Evolutionary conservation across 2,329 filamentous ascomycete genomes (phyloP).

Genomic region (Teratosphaeriaceae sp.): DNA sequence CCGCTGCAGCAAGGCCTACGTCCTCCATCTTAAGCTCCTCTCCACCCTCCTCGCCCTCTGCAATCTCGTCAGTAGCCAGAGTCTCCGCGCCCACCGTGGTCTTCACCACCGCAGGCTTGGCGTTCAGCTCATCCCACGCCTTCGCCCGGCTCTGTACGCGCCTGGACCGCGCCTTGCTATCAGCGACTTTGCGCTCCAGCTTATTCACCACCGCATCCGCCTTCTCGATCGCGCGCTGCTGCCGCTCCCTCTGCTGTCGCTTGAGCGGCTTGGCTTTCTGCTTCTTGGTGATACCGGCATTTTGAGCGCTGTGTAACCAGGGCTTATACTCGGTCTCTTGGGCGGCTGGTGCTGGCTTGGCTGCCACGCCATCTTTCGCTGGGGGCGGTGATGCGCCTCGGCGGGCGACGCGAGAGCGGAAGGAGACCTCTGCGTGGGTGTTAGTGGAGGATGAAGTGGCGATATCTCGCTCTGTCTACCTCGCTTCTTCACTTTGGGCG

Average conservation of each 20-base stretch:
- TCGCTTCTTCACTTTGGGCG: constrained; percentile 41
- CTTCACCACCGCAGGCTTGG: constrained; percentile 2
- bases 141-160: constrained; percentile 29
- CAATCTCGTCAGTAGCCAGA: background rate
- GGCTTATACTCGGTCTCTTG: constrained; percentile 48
- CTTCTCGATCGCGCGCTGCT: constrained; percentile 49
- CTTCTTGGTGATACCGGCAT: constrained; percentile 64
- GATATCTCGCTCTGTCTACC: too few relatives aligned
- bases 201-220: constrained; percentile 50
- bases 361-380: constrained; percentile 27
- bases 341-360: constrained; percentile 33
- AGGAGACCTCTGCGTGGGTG: constrained; percentile 48
- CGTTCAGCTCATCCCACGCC: constrained; percentile 30
- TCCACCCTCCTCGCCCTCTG: background rate
- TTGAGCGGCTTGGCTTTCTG: constrained; percentile 49
- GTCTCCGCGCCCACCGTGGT: constrained; percentile 1
- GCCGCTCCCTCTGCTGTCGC: constrained; percentile 48
- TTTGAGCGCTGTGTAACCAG: constrained; percentile 63
- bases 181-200: constrained; percentile 49
- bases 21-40: background rate
- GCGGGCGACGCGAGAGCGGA: constrained; percentile 68
- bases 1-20: background rate
- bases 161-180: constrained; percentile 44
- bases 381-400: constrained; percentile 63
- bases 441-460: too few relatives aligned